Evolutionary conservation across 2,329 filamentous ascomycete genomes (phyloP), one percentile per base, ranked within the genome.

Genomic region (Basipetospora chlamydospora): DNA sequence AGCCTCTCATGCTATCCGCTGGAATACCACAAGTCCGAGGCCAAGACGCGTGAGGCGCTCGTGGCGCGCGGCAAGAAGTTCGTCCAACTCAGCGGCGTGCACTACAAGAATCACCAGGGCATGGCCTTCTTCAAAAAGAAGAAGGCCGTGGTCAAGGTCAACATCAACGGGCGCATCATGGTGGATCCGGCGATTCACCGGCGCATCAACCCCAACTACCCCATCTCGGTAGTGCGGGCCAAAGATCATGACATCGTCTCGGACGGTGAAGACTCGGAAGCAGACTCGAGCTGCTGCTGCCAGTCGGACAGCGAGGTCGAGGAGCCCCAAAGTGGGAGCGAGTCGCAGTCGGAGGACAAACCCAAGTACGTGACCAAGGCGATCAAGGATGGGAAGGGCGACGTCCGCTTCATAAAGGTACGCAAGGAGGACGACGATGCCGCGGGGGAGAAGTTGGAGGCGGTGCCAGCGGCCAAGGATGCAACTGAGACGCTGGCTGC

Each of bases 111-210:
- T 48, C 82, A 87, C 53, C 78, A 87, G 38, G 86, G 86, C 3
- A 75, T 93, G 59, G 85, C 81, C 0, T 93, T 85, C 56, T 73
- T 76, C 61, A 92, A 88, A 62, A 78, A 80, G 54, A 84, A 84
- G 61, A 78, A 78, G 47, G 62, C 67, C 40, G 62, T 83, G 11
- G 61, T 81, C 51, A 88, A 85, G 53, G 78, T 92, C 55, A 85
- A 85, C 49, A 79, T 93, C 53, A 84, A 86, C 43, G 81, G 85
- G 13, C 77, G 87, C 21, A 70, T 93, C 43, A 94, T 94, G 85
- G 66, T 94, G 17, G 87, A 94, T 49, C 75, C 84, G 0, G 75
- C 75, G 3, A 82, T 81, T 28, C 86, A 92, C 57, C 74, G 84
- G 7, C 73, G 83, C 23, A 82, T 88, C 53, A 83, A 90, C 45